Evolutionary conservation across 352 stramenopile genomes (phyloP).

Genomic region (Phytophthora kernoviae): DNA sequence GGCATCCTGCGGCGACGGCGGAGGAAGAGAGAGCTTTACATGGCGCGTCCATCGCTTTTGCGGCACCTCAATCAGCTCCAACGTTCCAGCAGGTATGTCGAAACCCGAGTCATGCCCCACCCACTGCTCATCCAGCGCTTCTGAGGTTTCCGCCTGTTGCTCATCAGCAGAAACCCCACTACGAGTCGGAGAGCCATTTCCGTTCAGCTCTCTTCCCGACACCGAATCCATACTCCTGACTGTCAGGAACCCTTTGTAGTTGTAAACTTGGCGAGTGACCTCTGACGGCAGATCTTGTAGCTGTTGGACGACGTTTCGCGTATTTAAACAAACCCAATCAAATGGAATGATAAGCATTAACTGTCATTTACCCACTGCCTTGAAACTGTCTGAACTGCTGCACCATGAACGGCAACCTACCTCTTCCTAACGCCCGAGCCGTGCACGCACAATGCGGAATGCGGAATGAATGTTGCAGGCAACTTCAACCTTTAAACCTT

Average conservation of each 20-base stretch:
- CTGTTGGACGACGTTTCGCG: background rate
- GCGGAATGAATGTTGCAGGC: background rate
- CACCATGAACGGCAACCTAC: too few relatives aligned
- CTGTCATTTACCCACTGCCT: background rate
- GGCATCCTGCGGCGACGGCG: constrained; percentile 15
- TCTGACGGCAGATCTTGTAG: constrained; percentile 3
- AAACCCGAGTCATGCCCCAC: constrained; percentile 17
- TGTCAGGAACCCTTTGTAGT: background rate
- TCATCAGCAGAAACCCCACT: background rate
- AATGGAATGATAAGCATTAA: background rate
- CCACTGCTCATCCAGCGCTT: constrained; percentile 10
- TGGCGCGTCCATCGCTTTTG: constrained; percentile 21
- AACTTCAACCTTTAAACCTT: constrained; percentile 6
- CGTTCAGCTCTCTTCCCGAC: background rate
- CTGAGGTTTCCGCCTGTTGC: constrained; percentile 9
- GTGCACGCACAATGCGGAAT: background rate
- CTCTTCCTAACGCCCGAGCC: background rate
- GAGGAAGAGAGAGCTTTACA: constrained; percentile 29
- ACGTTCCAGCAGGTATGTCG: constrained; percentile 27
- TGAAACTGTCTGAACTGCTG: too few relatives aligned
- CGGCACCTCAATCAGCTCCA: constrained; percentile 26
- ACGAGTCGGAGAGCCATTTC: background rate
- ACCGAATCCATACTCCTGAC: background rate
- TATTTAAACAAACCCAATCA: too few relatives aligned
- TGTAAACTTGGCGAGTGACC: constrained; percentile 1